Evolutionary conservation across 2,329 filamentous ascomycete genomes (phyloP).

Genomic region (Diplodia scrobiculata): DNA sequence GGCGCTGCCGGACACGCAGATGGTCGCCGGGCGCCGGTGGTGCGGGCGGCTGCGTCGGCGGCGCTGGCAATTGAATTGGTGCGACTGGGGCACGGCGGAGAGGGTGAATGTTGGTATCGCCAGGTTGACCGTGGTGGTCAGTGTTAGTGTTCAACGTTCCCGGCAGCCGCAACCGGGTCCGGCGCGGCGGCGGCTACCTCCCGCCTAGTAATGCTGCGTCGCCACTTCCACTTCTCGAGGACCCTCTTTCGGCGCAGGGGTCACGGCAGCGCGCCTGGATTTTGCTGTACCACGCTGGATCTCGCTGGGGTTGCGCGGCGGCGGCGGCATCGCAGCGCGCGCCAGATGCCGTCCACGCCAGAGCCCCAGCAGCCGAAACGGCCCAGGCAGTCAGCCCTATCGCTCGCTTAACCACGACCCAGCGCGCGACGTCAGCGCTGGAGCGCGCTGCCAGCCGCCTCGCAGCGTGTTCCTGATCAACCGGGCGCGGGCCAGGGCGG

Average conservation of each 20-base stretch:
- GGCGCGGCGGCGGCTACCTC: not conserved
- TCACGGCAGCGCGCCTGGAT: not conserved
- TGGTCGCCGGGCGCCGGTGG: not conserved
- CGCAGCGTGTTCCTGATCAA: constrained; percentile 4
- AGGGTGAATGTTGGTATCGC: not conserved
- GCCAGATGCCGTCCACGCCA: not conserved
- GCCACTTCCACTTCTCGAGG: not conserved
- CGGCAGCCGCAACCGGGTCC: constrained; percentile 10
- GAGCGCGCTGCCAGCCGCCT: not conserved
- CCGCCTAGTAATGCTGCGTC: not conserved
- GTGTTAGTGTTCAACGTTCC: not conserved
- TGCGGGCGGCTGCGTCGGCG: constrained; percentile 11
- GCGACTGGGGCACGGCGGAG: not conserved
- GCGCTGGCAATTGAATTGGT: constrained; percentile 1
- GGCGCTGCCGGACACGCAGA: not conserved
- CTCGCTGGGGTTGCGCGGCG: constrained; percentile 23
- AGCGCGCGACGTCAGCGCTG: not conserved
- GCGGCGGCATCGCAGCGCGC: not conserved
- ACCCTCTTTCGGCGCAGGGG: not conserved
- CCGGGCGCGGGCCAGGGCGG: not conserved
- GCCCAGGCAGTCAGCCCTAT: not conserved
- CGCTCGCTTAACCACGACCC: not conserved
- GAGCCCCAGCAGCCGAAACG: constrained; percentile 4
- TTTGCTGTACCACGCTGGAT: constrained; percentile 11
- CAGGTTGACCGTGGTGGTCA: not conserved